phyloP scores from a whole-genome alignment of 179 eudicot genomes.

The Sideroxylon spinosum region DNA sequence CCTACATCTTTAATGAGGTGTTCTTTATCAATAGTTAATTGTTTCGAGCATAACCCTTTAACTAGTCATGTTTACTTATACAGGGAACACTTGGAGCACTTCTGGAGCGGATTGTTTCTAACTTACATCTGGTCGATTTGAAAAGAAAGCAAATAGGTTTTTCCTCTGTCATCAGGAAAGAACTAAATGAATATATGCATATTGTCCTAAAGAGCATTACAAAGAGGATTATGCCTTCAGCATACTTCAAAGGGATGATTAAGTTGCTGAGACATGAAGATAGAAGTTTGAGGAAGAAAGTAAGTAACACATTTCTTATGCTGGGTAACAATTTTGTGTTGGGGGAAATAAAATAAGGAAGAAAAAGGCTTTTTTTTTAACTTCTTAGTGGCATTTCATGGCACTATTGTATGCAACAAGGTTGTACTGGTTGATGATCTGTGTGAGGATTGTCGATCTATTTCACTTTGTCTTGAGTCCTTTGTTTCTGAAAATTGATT shows the following conservation, averaged over 20 bases:
- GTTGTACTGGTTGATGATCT: background rate
- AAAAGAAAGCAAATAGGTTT: constrained; percentile 41
- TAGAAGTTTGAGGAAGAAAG: constrained; percentile 58
- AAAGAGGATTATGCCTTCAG: constrained; percentile 49
- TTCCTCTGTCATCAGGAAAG: constrained; percentile 45
- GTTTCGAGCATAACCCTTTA: background rate
- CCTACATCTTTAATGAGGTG: background rate
- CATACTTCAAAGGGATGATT: constrained; percentile 55
- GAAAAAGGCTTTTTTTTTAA: too few relatives aligned
- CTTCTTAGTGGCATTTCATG: background rate
- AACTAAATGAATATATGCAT: constrained; percentile 59
- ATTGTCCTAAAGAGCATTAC: constrained; percentile 45
- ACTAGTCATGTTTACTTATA: background rate
- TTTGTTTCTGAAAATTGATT: background rate
- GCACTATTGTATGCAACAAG: background rate
- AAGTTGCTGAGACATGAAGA: constrained; percentile 52
- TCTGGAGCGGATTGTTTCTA: constrained; percentile 62
- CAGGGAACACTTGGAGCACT: constrained; percentile 58
- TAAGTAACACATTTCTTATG: constrained; percentile 12
- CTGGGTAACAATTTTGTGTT: background rate
- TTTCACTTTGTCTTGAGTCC: background rate
- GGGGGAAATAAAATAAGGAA: background rate
- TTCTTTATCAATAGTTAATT: background rate
- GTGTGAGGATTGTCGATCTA: background rate
- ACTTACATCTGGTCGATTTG: constrained; percentile 55